Conservation (phyloP, 139 green algal genomes). For the Closterium sp. region DNA sequence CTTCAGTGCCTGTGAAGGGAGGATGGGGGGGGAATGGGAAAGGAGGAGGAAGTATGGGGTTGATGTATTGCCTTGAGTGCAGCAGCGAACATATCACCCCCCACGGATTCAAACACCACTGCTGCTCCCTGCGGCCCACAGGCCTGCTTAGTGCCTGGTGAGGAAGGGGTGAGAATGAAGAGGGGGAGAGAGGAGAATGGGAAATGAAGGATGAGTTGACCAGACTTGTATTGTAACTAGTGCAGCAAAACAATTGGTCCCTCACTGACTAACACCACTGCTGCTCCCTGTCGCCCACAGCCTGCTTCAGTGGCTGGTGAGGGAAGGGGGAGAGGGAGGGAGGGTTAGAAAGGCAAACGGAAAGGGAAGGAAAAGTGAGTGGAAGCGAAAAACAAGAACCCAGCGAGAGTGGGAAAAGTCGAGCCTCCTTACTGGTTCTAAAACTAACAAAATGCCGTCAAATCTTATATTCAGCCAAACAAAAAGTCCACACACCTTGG, state of each 20-base stretch:
- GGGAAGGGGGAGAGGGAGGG: neutral
- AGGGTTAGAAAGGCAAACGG: neutral
- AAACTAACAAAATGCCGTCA: no score
- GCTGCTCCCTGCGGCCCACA: neutral
- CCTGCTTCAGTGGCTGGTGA: conserved; percentile 60
- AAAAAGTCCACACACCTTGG: neutral
- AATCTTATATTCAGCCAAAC: no score
- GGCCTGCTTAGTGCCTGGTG: neutral
- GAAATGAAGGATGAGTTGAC: neutral
- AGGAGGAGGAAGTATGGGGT: no score
- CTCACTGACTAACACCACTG: conserved; percentile 74
- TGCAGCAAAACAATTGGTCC: conserved; percentile 70
- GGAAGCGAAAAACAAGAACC: neutral
- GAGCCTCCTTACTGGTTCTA: no score
- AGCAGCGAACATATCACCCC: neutral
- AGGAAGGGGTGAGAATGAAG: neutral
- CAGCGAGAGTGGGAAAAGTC: no score
- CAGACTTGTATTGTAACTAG: no score
- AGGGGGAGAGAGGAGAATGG: neutral
- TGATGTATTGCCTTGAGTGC: no score
- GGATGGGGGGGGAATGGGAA: no score
- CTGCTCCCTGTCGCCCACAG: conserved; percentile 62
- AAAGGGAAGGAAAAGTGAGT: neutral
- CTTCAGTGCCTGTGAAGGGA: conserved; percentile 57
- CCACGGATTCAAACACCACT: neutral